These are phyloP conservation scores for Phaeosphaeria sp. DNA, from an alignment of 2,329 filamentous ascomycete genomes.

Conservation along the genomic window DNA sequence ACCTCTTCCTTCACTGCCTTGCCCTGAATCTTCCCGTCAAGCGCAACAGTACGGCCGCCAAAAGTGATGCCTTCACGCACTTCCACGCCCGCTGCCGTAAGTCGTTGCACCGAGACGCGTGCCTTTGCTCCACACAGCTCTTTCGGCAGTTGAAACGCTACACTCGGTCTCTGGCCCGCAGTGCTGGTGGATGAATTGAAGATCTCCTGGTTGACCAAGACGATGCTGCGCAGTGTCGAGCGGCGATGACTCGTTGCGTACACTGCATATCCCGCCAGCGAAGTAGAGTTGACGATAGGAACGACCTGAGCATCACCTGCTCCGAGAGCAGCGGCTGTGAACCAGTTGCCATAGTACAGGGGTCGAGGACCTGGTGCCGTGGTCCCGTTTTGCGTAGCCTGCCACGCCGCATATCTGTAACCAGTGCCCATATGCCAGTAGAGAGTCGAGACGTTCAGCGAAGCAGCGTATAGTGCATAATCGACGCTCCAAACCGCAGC, in stretches of 20 bases:
- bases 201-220: slow-evolving; percentile 20
- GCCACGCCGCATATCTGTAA: slow-evolving; percentile 68
- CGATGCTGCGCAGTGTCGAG: slow-evolving; percentile 12
- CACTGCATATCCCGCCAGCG: slow-evolving; percentile 18
- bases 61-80: slow-evolving; percentile 13
- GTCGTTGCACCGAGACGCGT: slow-evolving; percentile 7
- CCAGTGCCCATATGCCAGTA: slow-evolving; percentile 71
- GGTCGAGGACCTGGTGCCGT: slow-evolving; percentile 56
- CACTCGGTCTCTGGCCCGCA: slow-evolving; percentile 6
- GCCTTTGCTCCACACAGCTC: slow-evolving; percentile 3
- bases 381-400: slow-evolving; percentile 64
- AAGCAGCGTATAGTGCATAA: slow-evolving; percentile 65
- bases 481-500: slow-evolving; percentile 70
- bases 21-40: slow-evolving; percentile 15
- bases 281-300: slow-evolving; percentile 11
- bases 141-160: slow-evolving; percentile 10
- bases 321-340: slow-evolving; percentile 63
- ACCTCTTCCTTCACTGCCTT: slow-evolving; percentile 7
- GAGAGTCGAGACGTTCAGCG: slow-evolving; percentile 59
- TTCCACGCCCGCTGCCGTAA: slow-evolving; percentile 19
- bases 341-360: slow-evolving; percentile 66
- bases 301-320: slow-evolving; percentile 29
- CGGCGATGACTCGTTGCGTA: slow-evolving; percentile 9
- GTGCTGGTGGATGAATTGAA: slow-evolving; percentile 19
- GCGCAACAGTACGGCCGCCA: slow-evolving; percentile 11